phyloP scores from a whole-genome alignment of 2,329 filamentous ascomycete genomes.

The Scytalidium sp. region DNA sequence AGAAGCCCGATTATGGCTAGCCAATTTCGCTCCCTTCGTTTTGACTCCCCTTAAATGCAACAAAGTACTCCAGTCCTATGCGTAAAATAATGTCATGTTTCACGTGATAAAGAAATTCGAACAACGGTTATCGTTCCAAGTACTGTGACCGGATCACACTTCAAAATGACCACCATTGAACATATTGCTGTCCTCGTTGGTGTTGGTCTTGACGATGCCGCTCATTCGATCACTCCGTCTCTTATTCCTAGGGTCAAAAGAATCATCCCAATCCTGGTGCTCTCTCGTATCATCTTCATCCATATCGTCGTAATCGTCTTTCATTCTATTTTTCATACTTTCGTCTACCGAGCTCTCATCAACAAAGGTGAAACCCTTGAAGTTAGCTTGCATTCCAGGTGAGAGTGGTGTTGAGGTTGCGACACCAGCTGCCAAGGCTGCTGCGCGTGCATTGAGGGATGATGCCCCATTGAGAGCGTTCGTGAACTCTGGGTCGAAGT shows the following conservation, averaged over 20 bases:
- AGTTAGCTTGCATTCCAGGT: slow-evolving; percentile 92
- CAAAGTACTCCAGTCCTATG: slow-evolving; percentile 22
- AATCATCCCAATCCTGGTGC: slow-evolving; percentile 29
- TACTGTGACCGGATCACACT: slow-evolving; percentile 39
- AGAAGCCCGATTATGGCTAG: not conserved
- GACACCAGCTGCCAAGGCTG: slow-evolving; percentile 79
- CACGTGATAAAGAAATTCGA: slow-evolving; percentile 1
- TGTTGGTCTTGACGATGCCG: slow-evolving; percentile 55
- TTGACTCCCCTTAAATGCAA: slow-evolving; percentile 24
- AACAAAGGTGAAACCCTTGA: slow-evolving; percentile 95
- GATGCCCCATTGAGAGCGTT: slow-evolving; percentile 85
- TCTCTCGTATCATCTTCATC: slow-evolving; percentile 60
- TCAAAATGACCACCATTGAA: slow-evolving; percentile 63
- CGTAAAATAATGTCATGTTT: slow-evolving; percentile 7
- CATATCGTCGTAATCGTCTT: slow-evolving; percentile 52
- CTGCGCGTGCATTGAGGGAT: slow-evolving; percentile 87
- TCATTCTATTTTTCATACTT: slow-evolving; percentile 59
- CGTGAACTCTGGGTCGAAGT: slow-evolving; percentile 98
- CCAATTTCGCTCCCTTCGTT: slow-evolving; percentile 3
- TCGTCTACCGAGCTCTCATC: slow-evolving; percentile 93
- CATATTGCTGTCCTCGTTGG: slow-evolving; percentile 56
- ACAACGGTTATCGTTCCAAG: not conserved
- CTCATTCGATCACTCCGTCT: slow-evolving; percentile 55
- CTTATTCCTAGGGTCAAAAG: slow-evolving; percentile 44
- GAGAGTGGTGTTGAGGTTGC: slow-evolving; percentile 86